Evolutionary conservation across 768 basidiomycete species (phyloP).

Genomic region (Hypholoma sublateritium): DNA sequence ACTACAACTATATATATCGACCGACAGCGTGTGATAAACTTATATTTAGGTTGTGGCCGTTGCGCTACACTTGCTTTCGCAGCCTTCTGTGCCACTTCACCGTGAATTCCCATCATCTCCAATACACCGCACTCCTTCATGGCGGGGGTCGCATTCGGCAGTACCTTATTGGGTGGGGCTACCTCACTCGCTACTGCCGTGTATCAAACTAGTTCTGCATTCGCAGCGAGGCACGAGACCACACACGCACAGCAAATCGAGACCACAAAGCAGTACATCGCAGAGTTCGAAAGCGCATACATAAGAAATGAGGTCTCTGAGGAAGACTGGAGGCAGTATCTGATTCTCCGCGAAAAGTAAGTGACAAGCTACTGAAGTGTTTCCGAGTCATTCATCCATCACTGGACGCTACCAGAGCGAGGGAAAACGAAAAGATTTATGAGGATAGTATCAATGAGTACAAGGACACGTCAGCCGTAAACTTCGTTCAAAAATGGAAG

Average conservation of each 20-base stretch:
- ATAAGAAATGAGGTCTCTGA: neutral
- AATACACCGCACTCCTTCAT: too few species aligned
- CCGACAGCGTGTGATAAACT: too few species aligned
- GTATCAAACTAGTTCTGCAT: neutral
- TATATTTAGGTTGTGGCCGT: too few species aligned
- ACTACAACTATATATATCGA: too few species aligned
- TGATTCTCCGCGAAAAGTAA: neutral
- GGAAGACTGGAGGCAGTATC: neutral
- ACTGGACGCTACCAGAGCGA: neutral
- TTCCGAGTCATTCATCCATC: too few species aligned
- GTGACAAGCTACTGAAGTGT: neutral
- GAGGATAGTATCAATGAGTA: neutral
- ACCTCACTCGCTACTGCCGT: slow-evolving; percentile 2
- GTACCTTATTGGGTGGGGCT: neutral
- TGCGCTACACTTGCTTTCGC: too few species aligned
- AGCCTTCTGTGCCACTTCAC: too few species aligned
- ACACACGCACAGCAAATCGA: slow-evolving; percentile 2
- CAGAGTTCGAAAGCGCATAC: slow-evolving; percentile 6
- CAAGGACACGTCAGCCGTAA: neutral
- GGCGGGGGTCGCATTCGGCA: too few species aligned
- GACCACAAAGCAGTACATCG: neutral
- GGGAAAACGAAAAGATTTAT: neutral
- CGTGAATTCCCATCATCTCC: too few species aligned
- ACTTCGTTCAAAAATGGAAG: neutral
- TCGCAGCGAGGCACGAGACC: slow-evolving; percentile 4